Evolutionary conservation across 257 asterid species (phyloP).

Genomic region (Solanum infundibuliforme): DNA sequence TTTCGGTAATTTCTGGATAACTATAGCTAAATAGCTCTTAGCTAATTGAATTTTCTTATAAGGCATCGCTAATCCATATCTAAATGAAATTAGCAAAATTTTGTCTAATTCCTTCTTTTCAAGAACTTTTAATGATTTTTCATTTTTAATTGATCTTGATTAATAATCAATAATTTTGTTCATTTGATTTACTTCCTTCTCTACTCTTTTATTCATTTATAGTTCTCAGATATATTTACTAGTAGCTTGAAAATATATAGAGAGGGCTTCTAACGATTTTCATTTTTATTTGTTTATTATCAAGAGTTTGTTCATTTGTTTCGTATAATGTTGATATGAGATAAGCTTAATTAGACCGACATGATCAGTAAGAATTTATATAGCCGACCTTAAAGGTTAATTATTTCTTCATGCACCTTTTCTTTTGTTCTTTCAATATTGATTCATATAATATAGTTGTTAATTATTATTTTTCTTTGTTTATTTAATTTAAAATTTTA

Average conservation of each 20-base stretch:
- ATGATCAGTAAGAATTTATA: not conserved
- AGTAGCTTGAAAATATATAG: not conserved
- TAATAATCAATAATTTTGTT: not conserved
- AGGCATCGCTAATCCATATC: no score
- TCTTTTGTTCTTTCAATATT: not conserved
- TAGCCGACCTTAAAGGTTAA: not conserved
- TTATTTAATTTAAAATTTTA: not conserved
- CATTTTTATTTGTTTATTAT: not conserved
- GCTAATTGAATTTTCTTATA: no score
- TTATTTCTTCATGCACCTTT: not conserved
- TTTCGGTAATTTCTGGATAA: not conserved
- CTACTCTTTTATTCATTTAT: not conserved
- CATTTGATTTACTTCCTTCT: not conserved
- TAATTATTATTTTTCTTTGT: not conserved
- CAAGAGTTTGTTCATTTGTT: not conserved
- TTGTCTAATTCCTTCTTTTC: not conserved
- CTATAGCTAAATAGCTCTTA: not conserved
- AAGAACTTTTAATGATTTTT: not conserved
- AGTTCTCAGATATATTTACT: not conserved
- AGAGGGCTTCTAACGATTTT: not conserved
- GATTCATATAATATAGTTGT: not conserved
- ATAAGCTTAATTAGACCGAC: not conserved
- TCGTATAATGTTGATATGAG: not conserved
- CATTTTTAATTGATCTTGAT: not conserved
- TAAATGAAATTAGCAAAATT: not conserved